Evolutionary conservation across 2,329 filamentous ascomycete species (phyloP).

Genomic region (Coniosporium tulheliwenetii): DNA sequence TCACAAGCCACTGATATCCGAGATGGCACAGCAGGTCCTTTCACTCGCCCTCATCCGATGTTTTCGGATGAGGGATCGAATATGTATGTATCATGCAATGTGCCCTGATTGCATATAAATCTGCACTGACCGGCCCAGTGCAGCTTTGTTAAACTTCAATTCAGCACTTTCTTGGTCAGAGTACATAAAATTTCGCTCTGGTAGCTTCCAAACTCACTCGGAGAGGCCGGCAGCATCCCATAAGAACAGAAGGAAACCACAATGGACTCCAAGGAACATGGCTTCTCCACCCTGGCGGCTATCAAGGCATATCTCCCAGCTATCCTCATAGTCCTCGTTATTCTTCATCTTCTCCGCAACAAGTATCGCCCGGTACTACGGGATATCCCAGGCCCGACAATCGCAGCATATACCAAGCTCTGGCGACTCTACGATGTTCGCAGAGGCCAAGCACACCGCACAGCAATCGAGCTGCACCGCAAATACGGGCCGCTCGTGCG

Average conservation of each 20-base stretch:
- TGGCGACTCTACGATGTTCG: conserved; percentile 4
- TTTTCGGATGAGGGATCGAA: not conserved
- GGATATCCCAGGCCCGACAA: conserved; percentile 3
- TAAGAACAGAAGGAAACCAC: no score
- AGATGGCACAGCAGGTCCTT: no score
- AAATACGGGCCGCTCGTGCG: conserved; percentile 54
- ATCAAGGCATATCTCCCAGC: not conserved
- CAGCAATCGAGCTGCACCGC: conserved; percentile 39
- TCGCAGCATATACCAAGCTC: conserved; percentile 3
- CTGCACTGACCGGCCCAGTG: not conserved
- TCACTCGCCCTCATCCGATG: not conserved
- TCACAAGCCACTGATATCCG: no score
- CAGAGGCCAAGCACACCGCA: conserved; percentile 2
- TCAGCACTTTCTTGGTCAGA: not conserved
- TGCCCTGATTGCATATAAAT: not conserved
- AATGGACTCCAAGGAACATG: not conserved
- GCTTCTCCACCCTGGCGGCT: not conserved
- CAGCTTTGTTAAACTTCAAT: not conserved
- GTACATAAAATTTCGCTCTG: not conserved
- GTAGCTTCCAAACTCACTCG: not conserved
- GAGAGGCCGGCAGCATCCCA: not conserved
- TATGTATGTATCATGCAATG: not conserved
- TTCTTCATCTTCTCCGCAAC: conserved; percentile 1
- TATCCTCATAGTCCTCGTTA: not conserved
- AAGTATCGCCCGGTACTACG: conserved; percentile 1